Conservation (phyloP, 805 yeast genomes). For the Saturnispora diversa region DNA sequence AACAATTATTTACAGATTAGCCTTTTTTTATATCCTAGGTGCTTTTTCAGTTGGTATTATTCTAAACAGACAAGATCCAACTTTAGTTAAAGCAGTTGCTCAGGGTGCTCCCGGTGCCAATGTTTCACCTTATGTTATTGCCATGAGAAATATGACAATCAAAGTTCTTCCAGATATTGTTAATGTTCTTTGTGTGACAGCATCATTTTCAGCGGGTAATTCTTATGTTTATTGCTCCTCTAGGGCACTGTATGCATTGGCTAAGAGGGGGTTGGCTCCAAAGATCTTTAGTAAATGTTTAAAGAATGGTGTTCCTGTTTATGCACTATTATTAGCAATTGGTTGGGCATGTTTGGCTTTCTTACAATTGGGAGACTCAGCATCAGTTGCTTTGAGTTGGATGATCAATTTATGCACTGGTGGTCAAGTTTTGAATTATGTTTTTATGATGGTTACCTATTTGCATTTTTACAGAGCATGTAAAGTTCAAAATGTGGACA, state of each 20-base stretch:
- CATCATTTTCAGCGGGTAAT: conserved; percentile 81
- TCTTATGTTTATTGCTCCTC: conserved; percentile 71
- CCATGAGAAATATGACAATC: conserved; percentile 64
- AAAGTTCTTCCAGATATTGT: conserved; percentile 66
- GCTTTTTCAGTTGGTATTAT: conserved; percentile 73
- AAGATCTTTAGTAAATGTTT: conserved; percentile 52
- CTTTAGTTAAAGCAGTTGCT: conserved; percentile 47
- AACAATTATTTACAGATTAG: conserved; percentile 61
- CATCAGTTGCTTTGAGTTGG: conserved; percentile 26
- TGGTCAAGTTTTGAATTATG: conserved; percentile 25
- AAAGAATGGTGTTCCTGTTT: conserved; percentile 47
- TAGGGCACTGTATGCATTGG: conserved; percentile 58
- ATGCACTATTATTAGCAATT: conserved; percentile 30
- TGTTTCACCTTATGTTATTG: conserved; percentile 76
- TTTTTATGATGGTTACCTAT: conserved; percentile 40
- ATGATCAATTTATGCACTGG: conserved; percentile 27
- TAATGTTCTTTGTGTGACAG: conserved; percentile 64
- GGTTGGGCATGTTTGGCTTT: conserved; percentile 24
- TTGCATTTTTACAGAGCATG: conserved; percentile 58
- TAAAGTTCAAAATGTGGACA: conserved; percentile 44
- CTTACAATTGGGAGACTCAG: conserved; percentile 32
- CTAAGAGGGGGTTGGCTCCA: conserved; percentile 70
- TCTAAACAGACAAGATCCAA: conserved; percentile 61
- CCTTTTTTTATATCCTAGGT: conserved; percentile 63
- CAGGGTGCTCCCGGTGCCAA: conserved; percentile 67